Percentiles rank a stretch among this genome's conserved stretches.
These are phyloP conservation scores for Candida michaelii DNA, from an alignment of 805 yeast genomes.

Conservation along the genomic window DNA sequence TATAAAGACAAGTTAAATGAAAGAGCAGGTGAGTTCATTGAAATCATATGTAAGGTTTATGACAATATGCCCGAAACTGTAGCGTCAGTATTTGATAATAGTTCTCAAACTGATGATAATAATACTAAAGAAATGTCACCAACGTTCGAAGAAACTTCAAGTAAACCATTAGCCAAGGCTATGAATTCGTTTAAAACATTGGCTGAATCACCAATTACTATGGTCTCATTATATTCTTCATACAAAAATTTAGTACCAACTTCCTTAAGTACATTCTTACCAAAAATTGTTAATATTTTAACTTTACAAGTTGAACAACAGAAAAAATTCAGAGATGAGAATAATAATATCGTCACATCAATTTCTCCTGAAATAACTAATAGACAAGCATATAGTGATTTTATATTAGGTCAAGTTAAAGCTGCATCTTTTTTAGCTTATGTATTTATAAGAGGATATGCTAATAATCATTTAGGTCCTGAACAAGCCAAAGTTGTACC, in stretches of 20 bases:
- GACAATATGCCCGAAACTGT: conserved; percentile 77
- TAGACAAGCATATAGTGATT: conserved; percentile 80
- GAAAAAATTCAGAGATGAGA: conserved; percentile 33
- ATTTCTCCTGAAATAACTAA: conserved; percentile 76
- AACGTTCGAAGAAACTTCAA: conserved; percentile 42
- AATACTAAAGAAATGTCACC: conserved; percentile 27
- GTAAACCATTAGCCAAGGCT: conserved; percentile 60
- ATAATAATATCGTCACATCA: conserved; percentile 58
- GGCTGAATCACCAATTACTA: conserved; percentile 95
- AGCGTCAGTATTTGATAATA: conserved; percentile 53
- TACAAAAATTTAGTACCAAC: conserved; percentile 73
- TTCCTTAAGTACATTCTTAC: conserved; percentile 74
- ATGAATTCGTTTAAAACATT: conserved; percentile 85
- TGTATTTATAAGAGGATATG: conserved; percentile 80
- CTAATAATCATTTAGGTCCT: conserved; percentile 54
- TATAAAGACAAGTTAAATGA: conserved; percentile 68
- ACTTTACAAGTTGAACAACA: conserved; percentile 83
- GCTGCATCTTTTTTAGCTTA: conserved; percentile 95
- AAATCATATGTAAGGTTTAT: conserved; percentile 72
- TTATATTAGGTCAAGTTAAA: conserved; percentile 89
- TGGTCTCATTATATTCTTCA: conserved; percentile 88
- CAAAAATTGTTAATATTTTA: conserved; percentile 74
- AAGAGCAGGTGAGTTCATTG: conserved; percentile 77
- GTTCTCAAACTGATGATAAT: conserved; percentile 10
- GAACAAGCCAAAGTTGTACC: conserved; percentile 65